A percentile compares a stretch with the other conserved stretches of the same genome.
Evolutionary conservation across 106 monocot species (phyloP).

Genomic region (Xerophyta viscosa): DNA sequence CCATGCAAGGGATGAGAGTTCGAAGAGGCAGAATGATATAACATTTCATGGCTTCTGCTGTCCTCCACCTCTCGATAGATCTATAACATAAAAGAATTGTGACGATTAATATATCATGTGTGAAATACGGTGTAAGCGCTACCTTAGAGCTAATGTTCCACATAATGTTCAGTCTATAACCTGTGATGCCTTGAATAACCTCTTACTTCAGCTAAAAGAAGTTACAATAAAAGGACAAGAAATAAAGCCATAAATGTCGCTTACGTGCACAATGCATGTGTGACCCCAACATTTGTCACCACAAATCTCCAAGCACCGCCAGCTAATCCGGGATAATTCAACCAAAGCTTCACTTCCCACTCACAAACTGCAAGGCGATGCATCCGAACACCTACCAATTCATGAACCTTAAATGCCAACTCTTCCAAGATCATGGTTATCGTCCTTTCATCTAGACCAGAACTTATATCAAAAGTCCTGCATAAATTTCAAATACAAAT

Average conservation of each 20-base stretch:
- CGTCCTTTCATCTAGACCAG: conserved; percentile 51
- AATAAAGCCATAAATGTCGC: background rate
- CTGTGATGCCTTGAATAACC: no score
- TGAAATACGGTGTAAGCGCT: no score
- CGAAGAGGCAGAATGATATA: conserved; percentile 60
- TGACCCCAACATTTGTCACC: conserved; percentile 87
- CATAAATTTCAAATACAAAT: conserved; percentile 2
- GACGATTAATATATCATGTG: no score
- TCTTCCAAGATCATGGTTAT: conserved; percentile 57
- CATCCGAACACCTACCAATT: conserved; percentile 85
- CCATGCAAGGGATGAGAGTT: conserved; percentile 62
- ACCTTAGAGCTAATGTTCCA: no score
- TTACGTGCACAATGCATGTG: conserved; percentile 84
- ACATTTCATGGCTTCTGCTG: conserved; percentile 51
- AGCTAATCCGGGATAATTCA: conserved; percentile 53
- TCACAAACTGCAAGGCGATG: conserved; percentile 92
- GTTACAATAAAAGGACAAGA: background rate
- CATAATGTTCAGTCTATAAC: no score
- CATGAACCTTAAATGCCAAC: conserved; percentile 60
- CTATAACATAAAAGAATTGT: conserved; percentile 25
- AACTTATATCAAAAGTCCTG: conserved; percentile 36
- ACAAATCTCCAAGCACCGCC: conserved; percentile 88
- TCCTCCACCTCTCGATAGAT: conserved; percentile 91
- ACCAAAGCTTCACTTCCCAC: conserved; percentile 94
- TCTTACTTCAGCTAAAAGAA: no score